phyloP scores from a whole-genome alignment of 352 stramenopile species.

The Saprolegnia parasitica region DNA sequence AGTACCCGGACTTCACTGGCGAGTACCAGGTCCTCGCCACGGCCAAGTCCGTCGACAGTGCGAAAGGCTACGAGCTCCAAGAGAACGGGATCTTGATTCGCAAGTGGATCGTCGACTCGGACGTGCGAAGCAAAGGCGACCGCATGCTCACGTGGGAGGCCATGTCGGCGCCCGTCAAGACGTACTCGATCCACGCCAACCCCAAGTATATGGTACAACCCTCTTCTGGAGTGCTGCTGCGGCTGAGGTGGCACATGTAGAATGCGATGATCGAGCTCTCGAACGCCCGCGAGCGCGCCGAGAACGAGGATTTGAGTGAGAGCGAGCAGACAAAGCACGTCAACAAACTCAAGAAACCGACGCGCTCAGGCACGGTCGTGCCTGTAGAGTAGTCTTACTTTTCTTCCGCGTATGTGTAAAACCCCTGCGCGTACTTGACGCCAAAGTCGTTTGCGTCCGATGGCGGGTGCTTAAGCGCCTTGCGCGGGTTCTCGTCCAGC shows the following conservation, averaged over 20 bases:
- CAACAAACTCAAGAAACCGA: neutral
- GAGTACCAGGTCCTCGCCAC: constrained; percentile 22
- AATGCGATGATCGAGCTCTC: constrained; percentile 21
- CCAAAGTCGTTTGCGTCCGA: constrained; percentile 58
- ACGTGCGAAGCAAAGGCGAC: constrained; percentile 43
- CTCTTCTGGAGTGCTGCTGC: neutral
- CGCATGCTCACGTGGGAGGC: constrained; percentile 71
- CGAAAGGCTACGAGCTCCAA: constrained; percentile 59
- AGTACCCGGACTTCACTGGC: constrained; percentile 33
- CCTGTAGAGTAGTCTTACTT: constrained; percentile 39
- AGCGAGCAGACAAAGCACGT: neutral
- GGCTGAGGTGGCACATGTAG: neutral
- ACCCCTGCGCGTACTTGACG: constrained; percentile 75
- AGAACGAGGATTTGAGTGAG: neutral
- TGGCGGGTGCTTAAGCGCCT: constrained; percentile 70
- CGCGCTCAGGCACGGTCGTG: neutral
- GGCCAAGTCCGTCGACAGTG: constrained; percentile 36
- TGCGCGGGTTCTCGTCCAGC: constrained; percentile 69
- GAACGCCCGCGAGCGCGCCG: constrained; percentile 7
- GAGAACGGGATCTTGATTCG: constrained; percentile 49
- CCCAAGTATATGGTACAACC: constrained; percentile 41
- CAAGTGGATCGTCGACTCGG: constrained; percentile 53
- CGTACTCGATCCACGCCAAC: constrained; percentile 67
- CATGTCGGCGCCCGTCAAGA: constrained; percentile 64
- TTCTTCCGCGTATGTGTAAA: constrained; percentile 79